These are phyloP conservation scores for Hypseocharis bilobata DNA, from an alignment of 441 rosid species.

Conservation along the genomic window DNA sequence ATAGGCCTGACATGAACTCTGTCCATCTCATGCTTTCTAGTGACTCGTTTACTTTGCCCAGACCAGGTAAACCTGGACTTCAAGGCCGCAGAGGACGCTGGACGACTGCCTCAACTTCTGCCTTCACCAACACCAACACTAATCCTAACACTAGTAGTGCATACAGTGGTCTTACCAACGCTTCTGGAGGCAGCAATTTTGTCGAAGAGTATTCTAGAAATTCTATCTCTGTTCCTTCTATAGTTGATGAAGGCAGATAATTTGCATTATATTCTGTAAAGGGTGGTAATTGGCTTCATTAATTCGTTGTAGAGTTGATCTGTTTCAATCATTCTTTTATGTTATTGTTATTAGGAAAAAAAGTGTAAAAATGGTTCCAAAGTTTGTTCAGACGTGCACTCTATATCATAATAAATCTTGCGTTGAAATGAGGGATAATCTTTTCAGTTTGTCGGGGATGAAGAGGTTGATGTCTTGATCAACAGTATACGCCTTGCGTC, in stretches of 20 bases:
- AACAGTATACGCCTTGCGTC: no score
- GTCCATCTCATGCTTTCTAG: slow-evolving; percentile 70
- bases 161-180: slow-evolving; percentile 4
- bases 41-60: slow-evolving; percentile 58
- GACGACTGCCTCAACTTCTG: slow-evolving; percentile 34
- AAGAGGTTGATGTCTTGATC: no score
- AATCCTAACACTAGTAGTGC: slow-evolving; percentile 8
- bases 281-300: no score
- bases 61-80: slow-evolving; percentile 61
- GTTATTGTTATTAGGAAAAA: no score
- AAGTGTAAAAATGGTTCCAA: no score
- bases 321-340: no score
- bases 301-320: no score
- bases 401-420: no score
- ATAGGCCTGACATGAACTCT: slow-evolving; percentile 70
- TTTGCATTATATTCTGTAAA: neutral
- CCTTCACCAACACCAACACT: slow-evolving; percentile 14
- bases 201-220: slow-evolving; percentile 14
- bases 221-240: slow-evolving; percentile 21
- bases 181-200: slow-evolving; percentile 9
- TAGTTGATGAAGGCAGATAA: slow-evolving; percentile 26
- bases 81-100: slow-evolving; percentile 50
- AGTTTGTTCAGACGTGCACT: no score
- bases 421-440: no score
- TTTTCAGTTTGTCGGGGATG: no score